Conservation (phyloP, 495 filamentous ascomycete species). For the Podospora pseudocomata region DNA sequence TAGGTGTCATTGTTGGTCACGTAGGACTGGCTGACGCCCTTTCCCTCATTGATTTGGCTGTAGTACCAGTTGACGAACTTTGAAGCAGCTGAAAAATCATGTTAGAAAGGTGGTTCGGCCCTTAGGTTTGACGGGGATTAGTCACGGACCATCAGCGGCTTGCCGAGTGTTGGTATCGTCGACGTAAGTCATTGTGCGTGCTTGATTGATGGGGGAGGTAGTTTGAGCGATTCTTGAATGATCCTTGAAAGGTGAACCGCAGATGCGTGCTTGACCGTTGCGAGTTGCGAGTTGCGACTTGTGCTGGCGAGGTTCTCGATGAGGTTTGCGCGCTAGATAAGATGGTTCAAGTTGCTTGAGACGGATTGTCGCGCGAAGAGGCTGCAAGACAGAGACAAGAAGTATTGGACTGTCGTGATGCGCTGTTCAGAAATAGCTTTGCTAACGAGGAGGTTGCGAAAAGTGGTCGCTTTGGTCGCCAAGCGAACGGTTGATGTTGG, state of each 20-base stretch:
- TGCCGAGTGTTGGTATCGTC: conserved; percentile 25
- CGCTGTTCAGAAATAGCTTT: neutral
- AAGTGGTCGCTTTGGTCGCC: neutral
- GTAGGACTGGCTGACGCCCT: conserved; percentile 36
- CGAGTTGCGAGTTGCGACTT: neutral
- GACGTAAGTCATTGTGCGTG: neutral
- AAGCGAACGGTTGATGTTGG: neutral
- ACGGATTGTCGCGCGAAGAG: neutral
- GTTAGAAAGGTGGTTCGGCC: conserved; percentile 6
- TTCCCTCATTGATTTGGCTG: conserved; percentile 32
- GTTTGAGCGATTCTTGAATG: neutral
- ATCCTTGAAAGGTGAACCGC: neutral
- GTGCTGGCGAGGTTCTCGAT: neutral
- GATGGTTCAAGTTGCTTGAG: neutral
- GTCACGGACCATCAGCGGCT: conserved; percentile 31
- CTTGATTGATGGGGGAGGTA: neutral
- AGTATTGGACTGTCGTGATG: neutral
- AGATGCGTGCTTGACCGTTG: neutral
- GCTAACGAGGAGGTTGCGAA: neutral
- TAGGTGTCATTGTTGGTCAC: conserved; percentile 36
- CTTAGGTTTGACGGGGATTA: conserved; percentile 1
- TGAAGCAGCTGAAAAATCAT: conserved; percentile 34
- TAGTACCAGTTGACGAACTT: conserved; percentile 45
- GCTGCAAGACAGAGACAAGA: neutral
- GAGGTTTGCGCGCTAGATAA: neutral